Evolutionary conservation across 768 basidiomycete species (phyloP), one percentile per base, ranked within the genome.

Genomic region (Lentinula edodes): DNA sequence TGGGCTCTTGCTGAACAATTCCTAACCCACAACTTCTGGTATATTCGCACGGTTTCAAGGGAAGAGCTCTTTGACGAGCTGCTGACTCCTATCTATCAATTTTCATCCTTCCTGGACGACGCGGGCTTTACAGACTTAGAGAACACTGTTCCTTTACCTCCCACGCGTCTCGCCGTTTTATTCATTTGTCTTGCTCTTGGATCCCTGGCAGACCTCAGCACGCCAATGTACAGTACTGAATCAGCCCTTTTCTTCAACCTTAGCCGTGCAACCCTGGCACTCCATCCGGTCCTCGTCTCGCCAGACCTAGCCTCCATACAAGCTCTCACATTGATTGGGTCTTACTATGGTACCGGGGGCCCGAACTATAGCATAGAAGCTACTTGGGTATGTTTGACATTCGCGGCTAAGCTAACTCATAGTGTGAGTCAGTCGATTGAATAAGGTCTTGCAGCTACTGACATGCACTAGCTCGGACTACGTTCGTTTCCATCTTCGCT

Each of bases 1-100:
- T 72, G 72, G 56, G 65, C 73, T 42, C 75, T 83, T n/a, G 76
- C 74, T 46, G 79, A 83, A 59, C 73, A 75, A 10, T 83, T 76
- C 62, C 60, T 81, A 61, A 75, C 73, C 76, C 20, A 67, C 70
- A 3, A 68, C 76, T 5, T 81, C 6, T 48, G 46, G 23, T 41
- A 43, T 23, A 28, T 43, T 12, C 32, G 4, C 12, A 41, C 32
- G 2, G 41, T 56, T 41, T 42, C 55, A 7, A 41, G 16, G 16
- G 55, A 56, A 23, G 55, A 56, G 23, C 55, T 76, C 72, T 64
- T 74, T 61, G 77, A 76, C 64, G 75, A 75, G 55, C 75, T 78
- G 2, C 73, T 83, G 58, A 71, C 67, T 52, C 75, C 80, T 13
- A 23, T 32, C 1, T 56, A 56, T 9, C 38, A 34, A 42, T 43